Evolutionary conservation across 2,329 filamentous ascomycete genomes (phyloP), one percentile per base, ranked within the genome.

Genomic region (Myriosclerotinia scirpicola): DNA sequence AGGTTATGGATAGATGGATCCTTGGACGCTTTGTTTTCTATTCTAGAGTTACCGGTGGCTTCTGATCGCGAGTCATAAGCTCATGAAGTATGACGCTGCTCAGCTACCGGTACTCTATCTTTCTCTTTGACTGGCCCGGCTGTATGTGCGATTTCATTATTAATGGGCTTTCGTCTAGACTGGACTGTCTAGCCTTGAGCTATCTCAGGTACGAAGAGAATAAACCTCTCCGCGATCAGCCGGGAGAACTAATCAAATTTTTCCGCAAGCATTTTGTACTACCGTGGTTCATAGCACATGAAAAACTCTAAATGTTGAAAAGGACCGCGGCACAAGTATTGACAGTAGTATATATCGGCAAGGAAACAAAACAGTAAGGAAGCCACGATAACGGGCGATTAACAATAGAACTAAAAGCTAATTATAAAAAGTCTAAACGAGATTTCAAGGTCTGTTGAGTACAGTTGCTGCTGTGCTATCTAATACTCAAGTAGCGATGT

Each of bases 1-100:
- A 15, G 50, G 38, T 46, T 34, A 34, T 3, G 46, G 30, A 60
- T 48, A 22, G 20, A 59, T 59, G 40, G 40, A 64, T 64, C 62
- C 53, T 38, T 64, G 40, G n/a, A 22, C 46, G 36, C 30, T 36
- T 54, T 54, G 15, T 3, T 54, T 54, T 54, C 17, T 34, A 2
- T 36, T 54, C 56, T 34, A 60, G 30, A 48, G 20, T 60, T 60
- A 11, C 20, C 30, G 14, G 12, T 20, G 15, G 12, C 36, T 36
- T 48, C 42, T 60, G 30, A 36, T 60, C 42, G 30, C 56, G 42
- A 60, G 20, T 60, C 12, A 48, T 34, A 48, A 38, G n/a, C 20
- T 59, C 55, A 34, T 46, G 38, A 59, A 22, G 9, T 40, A 40
- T 40, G 38, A 38, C 38, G 40, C 9, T n/a, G 15, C 30, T 48